phyloP scores from a whole-genome alignment of 768 basidiomycete genomes.

The Exidia glandulosa region DNA sequence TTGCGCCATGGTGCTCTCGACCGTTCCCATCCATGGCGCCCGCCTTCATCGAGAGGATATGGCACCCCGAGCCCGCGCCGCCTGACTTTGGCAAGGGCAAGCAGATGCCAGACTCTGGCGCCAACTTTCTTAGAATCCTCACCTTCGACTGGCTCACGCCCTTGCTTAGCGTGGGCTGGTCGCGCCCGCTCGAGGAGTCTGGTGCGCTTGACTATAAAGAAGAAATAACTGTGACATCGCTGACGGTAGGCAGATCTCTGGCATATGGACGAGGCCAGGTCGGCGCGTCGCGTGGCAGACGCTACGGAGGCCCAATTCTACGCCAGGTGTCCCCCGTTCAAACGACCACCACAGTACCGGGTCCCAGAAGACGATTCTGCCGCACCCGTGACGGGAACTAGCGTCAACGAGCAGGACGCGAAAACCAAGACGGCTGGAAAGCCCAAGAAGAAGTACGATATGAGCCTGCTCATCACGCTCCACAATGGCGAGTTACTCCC shows the following conservation, averaged over 20 bases:
- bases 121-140: slow-evolving; percentile 14
- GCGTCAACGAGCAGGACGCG: not conserved
- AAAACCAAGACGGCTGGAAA: no score
- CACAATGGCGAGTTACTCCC: not conserved
- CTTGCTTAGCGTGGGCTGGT: slow-evolving; percentile 46
- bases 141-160: slow-evolving; percentile 35
- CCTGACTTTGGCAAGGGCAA: slow-evolving; percentile 38
- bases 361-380: not conserved
- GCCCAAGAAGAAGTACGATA: not conserved
- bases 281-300: slow-evolving; percentile 30
- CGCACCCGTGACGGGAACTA: not conserved
- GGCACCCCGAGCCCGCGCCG: slow-evolving; percentile 28
- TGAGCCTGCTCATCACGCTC: not conserved
- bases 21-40: no score
- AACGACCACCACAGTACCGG: slow-evolving; percentile 22
- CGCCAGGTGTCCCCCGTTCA: slow-evolving; percentile 36
- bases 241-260: slow-evolving; percentile 34
- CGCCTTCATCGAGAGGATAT: slow-evolving; percentile 1
- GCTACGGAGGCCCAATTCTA: slow-evolving; percentile 37
- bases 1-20: no score
- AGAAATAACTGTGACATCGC: not conserved
- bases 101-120: slow-evolving; percentile 29
- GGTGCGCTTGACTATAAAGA: no score
- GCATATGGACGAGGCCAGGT: slow-evolving; percentile 30
- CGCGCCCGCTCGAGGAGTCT: slow-evolving; percentile 45